Evolutionary conservation across 768 basidiomycete species (phyloP).

Genomic region (Candolleomyces eurysporus): DNA sequence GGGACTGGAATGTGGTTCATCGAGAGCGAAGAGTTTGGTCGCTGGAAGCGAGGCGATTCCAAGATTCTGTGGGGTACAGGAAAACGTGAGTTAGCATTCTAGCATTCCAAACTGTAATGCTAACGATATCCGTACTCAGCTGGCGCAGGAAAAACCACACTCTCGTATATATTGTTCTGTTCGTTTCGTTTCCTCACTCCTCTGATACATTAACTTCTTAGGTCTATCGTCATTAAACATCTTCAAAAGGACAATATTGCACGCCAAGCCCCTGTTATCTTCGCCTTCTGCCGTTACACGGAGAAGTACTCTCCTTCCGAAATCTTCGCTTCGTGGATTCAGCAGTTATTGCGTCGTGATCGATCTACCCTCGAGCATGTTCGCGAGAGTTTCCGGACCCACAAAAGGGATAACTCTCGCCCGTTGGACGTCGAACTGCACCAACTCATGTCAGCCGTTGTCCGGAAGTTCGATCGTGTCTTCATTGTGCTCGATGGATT

Average conservation of each 20-base stretch:
- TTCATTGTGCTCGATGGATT: not conserved
- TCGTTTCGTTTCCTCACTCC: too few relatives aligned
- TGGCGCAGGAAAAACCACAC: not conserved
- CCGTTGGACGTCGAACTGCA: not conserved
- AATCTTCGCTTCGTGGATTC: not conserved
- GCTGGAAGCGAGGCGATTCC: not conserved
- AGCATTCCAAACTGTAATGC: too few relatives aligned
- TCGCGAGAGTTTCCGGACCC: not conserved
- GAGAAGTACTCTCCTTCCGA: not conserved
- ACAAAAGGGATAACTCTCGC: not conserved
- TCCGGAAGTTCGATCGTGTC: not conserved
- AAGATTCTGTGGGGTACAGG: conserved; percentile 1
- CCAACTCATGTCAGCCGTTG: not conserved
- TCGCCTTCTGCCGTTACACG: conserved; percentile 5
- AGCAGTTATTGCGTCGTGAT: not conserved
- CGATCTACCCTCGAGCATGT: not conserved
- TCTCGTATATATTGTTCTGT: not conserved
- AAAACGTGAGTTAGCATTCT: not conserved
- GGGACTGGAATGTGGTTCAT: not conserved
- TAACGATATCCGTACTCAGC: not conserved
- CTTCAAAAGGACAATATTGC: not conserved
- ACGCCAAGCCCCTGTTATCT: not conserved
- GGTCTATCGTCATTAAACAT: not conserved
- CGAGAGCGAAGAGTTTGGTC: not conserved
- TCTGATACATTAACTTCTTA: not conserved